Conservation (phyloP, 2,329 filamentous ascomycete species). For the Trichothecium sympodiale region DNA sequence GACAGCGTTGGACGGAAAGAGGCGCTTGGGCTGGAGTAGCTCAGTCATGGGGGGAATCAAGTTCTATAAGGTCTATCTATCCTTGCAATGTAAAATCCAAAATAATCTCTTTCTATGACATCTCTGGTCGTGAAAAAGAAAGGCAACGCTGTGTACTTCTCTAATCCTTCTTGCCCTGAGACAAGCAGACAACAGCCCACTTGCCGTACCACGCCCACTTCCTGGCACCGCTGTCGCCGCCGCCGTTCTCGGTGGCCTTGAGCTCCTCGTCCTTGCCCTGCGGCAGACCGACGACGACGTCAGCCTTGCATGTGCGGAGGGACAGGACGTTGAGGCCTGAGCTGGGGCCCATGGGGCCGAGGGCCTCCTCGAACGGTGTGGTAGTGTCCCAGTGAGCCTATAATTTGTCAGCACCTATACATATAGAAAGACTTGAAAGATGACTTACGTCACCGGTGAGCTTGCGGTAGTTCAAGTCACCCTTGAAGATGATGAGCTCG, state of each 20-base stretch:
- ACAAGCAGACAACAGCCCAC: slow-evolving; percentile 73
- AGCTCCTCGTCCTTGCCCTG: slow-evolving; percentile 75
- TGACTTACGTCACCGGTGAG: slow-evolving; percentile 71
- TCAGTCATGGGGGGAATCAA: not conserved
- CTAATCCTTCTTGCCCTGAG: slow-evolving; percentile 17
- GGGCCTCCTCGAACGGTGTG: slow-evolving; percentile 72
- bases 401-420: not conserved
- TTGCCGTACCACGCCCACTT: slow-evolving; percentile 96
- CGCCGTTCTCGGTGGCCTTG: slow-evolving; percentile 54
- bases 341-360: slow-evolving; percentile 72
- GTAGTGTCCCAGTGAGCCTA: slow-evolving; percentile 63
- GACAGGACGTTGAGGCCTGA: slow-evolving; percentile 80
- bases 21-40: slow-evolving; percentile 14
- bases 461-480: slow-evolving; percentile 94
- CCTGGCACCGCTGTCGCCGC: slow-evolving; percentile 57
- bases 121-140: not conserved
- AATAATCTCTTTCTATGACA: slow-evolving; percentile 1
- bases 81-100: not conserved
- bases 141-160: not conserved
- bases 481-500: slow-evolving; percentile 92
- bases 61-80: not conserved
- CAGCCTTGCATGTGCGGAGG: slow-evolving; percentile 89
- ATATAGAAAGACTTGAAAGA: not conserved
- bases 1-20: slow-evolving; percentile 26
- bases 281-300: slow-evolving; percentile 83